These are phyloP conservation scores for Annulohypoxylon maeteangense DNA, from an alignment of 495 filamentous ascomycete species.

Conservation along the genomic window DNA sequence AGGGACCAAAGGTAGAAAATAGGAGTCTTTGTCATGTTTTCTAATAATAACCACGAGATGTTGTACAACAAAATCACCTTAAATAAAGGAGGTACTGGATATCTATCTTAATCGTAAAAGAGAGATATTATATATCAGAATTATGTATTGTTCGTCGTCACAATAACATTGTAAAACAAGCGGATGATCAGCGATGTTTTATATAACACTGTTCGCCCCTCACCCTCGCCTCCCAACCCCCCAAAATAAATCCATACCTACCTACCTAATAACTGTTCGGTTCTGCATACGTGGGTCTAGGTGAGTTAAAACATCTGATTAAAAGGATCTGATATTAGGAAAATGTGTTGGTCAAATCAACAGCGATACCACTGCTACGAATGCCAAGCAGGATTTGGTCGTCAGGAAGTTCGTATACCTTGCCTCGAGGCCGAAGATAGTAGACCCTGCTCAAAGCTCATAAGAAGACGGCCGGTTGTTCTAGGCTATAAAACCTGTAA, in stretches of 20 bases:
- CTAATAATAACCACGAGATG: neutral
- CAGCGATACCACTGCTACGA: slow-evolving; percentile 33
- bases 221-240: too few relatives aligned
- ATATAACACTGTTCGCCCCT: neutral
- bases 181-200: neutral
- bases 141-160: neutral
- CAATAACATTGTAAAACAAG: neutral
- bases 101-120: neutral
- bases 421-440: slow-evolving; percentile 16
- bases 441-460: neutral
- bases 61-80: neutral
- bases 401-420: neutral
- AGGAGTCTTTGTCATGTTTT: neutral
- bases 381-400: slow-evolving; percentile 19
- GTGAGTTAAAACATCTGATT: neutral
- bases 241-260: too few relatives aligned
- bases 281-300: neutral
- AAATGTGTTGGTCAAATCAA: slow-evolving; percentile 23
- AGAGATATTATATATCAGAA: neutral
- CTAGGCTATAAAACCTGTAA: slow-evolving; percentile 16
- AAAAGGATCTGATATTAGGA: neutral
- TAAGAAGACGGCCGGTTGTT: neutral
- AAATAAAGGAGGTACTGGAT: neutral
- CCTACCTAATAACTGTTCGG: too few relatives aligned
- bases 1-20: neutral